These are phyloP conservation scores for Gynandropsis gynandra DNA, from an alignment of 345 rosid genomes.

Conservation along the genomic window DNA sequence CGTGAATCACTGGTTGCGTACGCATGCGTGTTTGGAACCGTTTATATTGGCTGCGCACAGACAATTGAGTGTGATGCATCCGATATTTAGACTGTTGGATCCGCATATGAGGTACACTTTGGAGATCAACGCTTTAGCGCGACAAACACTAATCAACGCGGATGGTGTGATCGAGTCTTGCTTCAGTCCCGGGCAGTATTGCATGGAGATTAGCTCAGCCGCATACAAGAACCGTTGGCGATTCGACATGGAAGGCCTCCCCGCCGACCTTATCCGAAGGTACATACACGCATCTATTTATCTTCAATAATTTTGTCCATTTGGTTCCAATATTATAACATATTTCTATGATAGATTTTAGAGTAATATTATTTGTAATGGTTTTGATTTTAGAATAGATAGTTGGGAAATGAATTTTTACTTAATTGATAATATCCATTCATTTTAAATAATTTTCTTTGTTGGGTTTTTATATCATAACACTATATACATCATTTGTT, in stretches of 20 bases:
- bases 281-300: constrained; percentile 14
- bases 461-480: too few relatives aligned
- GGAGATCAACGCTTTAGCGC: constrained; percentile 85
- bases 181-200: constrained; percentile 91
- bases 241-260: constrained; percentile 89
- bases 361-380: too few relatives aligned
- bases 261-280: constrained; percentile 94
- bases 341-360: too few relatives aligned
- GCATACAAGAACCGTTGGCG: constrained; percentile 72
- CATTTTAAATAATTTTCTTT: too few relatives aligned
- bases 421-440: too few relatives aligned
- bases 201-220: constrained; percentile 83
- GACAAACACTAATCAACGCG: constrained; percentile 64
- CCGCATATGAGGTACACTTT: constrained; percentile 95
- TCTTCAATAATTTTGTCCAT: too few relatives aligned
- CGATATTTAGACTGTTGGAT: constrained; percentile 78
- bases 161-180: constrained; percentile 84
- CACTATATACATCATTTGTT: too few relatives aligned
- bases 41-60: constrained; percentile 95
- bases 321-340: too few relatives aligned
- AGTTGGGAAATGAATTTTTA: too few relatives aligned
- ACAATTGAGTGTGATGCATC: constrained; percentile 93
- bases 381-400: too few relatives aligned
- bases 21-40: constrained; percentile 85
- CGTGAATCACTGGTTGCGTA: constrained; percentile 80